Base-by-base conservation (phyloP, 805 yeast species). In the Spathaspora girioi region DNA sequence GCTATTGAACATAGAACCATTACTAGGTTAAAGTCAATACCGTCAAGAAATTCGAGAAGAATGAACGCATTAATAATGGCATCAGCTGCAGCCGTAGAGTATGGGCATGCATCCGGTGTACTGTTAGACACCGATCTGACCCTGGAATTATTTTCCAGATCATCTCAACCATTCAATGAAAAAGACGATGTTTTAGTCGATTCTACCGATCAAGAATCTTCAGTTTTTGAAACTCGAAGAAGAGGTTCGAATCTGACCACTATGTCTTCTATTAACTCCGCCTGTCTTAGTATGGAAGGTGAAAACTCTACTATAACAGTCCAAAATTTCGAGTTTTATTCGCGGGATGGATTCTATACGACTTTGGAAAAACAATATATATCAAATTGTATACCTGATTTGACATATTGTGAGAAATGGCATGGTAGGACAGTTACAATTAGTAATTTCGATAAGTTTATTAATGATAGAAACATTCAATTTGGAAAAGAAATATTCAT, bases 381-480 rank as follows among this genome's bases (percentile, higher is more conserved):
- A 18, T 62, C 66, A 38, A 66, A 66, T 50, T 73, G 78, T 54
- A 56, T 72, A 11, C 76, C 76, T 1, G 61, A 58, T 43, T 62
- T 73, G 49, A 70, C 71, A 54, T 67, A 75, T 10, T 73, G 48
- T 54, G 77, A 72, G 53, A 66, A 60, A 51, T 74, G 78, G 78
- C 49, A 51, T 31, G 65, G 64, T 1, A 49, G 38, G 20, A 47
- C 49, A 23, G 41, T 65, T 17, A 59, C 62, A 1, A 40, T 66
- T n/a, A 57, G 67, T 12, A 61, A 63, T 44, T 57, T 49, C 20
- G 50, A 54, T 15, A 29, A 43, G n/a, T 52, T 58, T 40, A 27
- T 49, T 5, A 43, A 29, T 14, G 46, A 49, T 15, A 23, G 44
- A 35, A 35, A 29, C 9, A 27, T 35, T 18, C 20, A 43, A 2